These are phyloP conservation scores for Tetrapisispora fleetii DNA, from an alignment of 805 yeast species.

Conservation along the genomic window DNA sequence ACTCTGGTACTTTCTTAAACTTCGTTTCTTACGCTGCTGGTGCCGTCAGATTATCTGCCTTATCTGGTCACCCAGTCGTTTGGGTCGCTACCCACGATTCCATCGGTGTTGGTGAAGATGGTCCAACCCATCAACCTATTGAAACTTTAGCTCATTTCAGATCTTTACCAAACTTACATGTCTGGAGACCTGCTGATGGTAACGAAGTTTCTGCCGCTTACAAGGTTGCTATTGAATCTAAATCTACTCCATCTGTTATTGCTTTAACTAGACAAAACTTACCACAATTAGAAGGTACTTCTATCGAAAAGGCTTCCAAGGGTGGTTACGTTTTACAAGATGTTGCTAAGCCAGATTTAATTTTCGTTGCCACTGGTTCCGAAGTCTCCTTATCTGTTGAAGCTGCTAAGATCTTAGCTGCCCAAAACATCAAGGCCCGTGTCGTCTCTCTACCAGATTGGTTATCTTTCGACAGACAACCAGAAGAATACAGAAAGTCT, in stretches of 20 bases:
- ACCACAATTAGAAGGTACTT: slow-evolving; percentile 89
- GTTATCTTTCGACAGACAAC: slow-evolving; percentile 77
- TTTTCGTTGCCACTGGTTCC: slow-evolving; percentile 86
- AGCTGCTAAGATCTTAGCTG: slow-evolving; percentile 63
- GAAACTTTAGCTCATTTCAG: slow-evolving; percentile 82
- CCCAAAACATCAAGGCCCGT: slow-evolving; percentile 49
- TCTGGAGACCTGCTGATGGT: slow-evolving; percentile 93
- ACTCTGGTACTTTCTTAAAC: slow-evolving; percentile 97
- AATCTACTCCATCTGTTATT: slow-evolving; percentile 59
- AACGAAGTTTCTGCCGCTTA: slow-evolving; percentile 82
- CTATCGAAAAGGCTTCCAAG: slow-evolving; percentile 81
- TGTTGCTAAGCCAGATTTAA: slow-evolving; percentile 53
- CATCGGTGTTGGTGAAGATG: slow-evolving; percentile 86
- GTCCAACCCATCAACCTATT: slow-evolving; percentile 90
- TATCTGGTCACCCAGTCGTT: slow-evolving; percentile 72
- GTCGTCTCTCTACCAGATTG: slow-evolving; percentile 92
- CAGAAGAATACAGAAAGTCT: slow-evolving; percentile 66
- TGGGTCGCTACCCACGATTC: slow-evolving; percentile 91
- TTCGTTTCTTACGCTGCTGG: slow-evolving; percentile 79
- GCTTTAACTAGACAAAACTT: slow-evolving; percentile 80
- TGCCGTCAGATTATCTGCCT: slow-evolving; percentile 76
- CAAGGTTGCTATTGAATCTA: slow-evolving; percentile 50
- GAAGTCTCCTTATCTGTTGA: slow-evolving; percentile 75
- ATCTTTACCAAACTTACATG: slow-evolving; percentile 72
- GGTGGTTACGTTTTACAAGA: slow-evolving; percentile 83